Percentiles rank a stretch among this genome's conserved stretches.
Conservation (phyloP, 176 grass and related monocot species). For the Oryza glaberrima region DNA sequence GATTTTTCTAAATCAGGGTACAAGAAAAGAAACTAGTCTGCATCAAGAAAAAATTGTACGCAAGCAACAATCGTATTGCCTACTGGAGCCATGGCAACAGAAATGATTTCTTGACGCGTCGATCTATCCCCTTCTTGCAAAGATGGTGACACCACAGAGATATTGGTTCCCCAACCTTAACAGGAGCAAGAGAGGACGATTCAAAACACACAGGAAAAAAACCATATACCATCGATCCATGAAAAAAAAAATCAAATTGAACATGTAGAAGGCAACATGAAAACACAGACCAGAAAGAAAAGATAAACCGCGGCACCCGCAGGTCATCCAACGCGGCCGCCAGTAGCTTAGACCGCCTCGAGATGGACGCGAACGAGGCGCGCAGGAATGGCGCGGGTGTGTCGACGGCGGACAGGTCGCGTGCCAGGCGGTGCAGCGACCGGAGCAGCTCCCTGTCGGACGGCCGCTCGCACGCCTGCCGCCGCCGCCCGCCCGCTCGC, state of each 20-base stretch:
- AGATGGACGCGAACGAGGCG: constrained; percentile 55
- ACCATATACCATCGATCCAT: too few species aligned
- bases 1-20: too few species aligned
- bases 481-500: too few species aligned
- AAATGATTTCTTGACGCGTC: constrained; percentile 84
- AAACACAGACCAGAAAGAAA: too few species aligned
- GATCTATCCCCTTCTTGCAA: constrained; percentile 43
- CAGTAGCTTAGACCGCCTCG: constrained; percentile 64
- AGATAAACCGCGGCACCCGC: not conserved
- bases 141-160: not conserved
- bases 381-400: constrained; percentile 48
- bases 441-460: constrained; percentile 71
- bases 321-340: constrained; percentile 80
- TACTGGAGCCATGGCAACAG: constrained; percentile 56
- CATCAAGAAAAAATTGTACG: constrained; percentile 27
- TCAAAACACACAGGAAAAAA: too few species aligned
- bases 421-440: constrained; percentile 65
- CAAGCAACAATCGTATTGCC: constrained; percentile 75
- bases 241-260: too few species aligned
- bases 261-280: too few species aligned
- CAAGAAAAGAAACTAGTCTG: too few species aligned
- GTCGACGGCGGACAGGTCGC: constrained; percentile 56
- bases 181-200: constrained; percentile 15
- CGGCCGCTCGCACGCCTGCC: not conserved
- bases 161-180: not conserved